phyloP scores from a whole-genome alignment of 108 stramenopile species.

The Nannochloropsis gaditana region DNA sequence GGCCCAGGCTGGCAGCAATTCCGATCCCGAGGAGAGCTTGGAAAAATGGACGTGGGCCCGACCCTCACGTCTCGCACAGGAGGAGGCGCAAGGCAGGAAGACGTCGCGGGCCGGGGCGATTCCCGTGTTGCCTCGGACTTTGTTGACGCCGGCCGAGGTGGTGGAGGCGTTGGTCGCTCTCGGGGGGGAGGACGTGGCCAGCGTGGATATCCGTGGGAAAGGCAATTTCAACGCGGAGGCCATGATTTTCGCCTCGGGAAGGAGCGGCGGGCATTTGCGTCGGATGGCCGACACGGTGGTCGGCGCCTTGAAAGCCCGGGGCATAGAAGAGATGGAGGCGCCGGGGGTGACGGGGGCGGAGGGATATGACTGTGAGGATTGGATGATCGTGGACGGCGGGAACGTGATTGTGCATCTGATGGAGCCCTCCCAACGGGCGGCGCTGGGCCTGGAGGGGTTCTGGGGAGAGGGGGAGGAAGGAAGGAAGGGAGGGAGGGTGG shows the following conservation, averaged over 20 bases:
- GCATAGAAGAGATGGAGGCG: conserved; percentile 11
- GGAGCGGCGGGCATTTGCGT: conserved; percentile 32
- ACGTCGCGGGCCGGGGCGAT: neutral
- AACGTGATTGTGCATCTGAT: conserved; percentile 46
- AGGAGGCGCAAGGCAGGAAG: neutral
- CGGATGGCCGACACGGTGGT: conserved; percentile 35
- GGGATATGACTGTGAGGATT: conserved; percentile 45
- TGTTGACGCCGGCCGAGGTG: conserved; percentile 41
- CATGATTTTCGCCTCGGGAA: conserved; percentile 41
- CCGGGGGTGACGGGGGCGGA: conserved; percentile 44
- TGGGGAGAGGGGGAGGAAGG: conserved; percentile 28
- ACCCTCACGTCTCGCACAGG: neutral
- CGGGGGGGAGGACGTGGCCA: conserved; percentile 34
- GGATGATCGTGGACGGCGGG: conserved; percentile 46
- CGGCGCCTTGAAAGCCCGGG: conserved; percentile 21
- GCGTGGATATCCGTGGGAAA: conserved; percentile 29
- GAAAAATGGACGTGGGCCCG: neutral
- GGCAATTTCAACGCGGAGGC: conserved; percentile 34
- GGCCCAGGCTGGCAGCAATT: neutral
- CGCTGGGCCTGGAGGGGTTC: conserved; percentile 31
- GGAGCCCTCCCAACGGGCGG: conserved; percentile 27
- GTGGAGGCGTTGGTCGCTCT: conserved; percentile 27
- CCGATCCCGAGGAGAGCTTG: neutral
- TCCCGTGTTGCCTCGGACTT: neutral
- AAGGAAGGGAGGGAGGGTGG: conserved; percentile 16